Percentiles rank a stretch among this genome's conserved stretches.
These are phyloP conservation scores for Coemansia sp. DNA, from an alignment of 192 early-diverging fungal genomes.

Conservation along the genomic window DNA sequence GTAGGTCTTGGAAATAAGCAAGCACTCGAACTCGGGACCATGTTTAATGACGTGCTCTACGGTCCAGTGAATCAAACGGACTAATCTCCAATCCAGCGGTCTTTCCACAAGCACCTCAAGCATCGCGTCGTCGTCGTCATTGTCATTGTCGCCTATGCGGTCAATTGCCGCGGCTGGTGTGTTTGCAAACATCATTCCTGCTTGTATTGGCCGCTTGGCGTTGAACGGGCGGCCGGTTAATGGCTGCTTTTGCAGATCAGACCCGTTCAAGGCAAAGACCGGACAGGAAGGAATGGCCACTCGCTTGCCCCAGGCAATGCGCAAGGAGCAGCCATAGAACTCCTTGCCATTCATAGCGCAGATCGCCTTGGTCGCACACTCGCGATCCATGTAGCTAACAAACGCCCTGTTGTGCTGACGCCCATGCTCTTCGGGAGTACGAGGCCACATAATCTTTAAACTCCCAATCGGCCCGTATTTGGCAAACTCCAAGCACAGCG, in stretches of 20 bases:
- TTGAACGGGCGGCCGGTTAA: constrained; percentile 40
- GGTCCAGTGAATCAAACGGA: constrained; percentile 80
- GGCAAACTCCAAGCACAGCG: constrained; percentile 77
- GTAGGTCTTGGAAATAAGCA: constrained; percentile 65
- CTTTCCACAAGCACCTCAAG: constrained; percentile 68
- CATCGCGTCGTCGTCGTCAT: constrained; percentile 15
- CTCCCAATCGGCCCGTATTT: constrained; percentile 83
- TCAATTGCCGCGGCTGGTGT: not conserved
- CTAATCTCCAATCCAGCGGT: constrained; percentile 60
- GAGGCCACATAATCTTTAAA: constrained; percentile 97
- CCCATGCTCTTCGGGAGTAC: constrained; percentile 79
- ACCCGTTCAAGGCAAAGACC: constrained; percentile 55
- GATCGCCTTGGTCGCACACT: constrained; percentile 70
- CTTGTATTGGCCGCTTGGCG: constrained; percentile 11
- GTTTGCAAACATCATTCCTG: not conserved
- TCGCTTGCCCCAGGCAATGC: constrained; percentile 85
- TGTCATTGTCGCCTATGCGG: constrained; percentile 6
- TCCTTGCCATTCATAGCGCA: constrained; percentile 70
- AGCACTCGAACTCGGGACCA: constrained; percentile 76
- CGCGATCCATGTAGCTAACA: constrained; percentile 86
- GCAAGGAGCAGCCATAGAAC: constrained; percentile 33
- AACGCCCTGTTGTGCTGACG: constrained; percentile 83
- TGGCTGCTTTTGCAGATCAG: not conserved
- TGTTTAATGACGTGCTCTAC: constrained; percentile 76
- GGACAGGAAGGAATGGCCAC: constrained; percentile 75